Percentiles rank a stretch among this genome's conserved stretches.
Evolutionary conservation across 139 green algal species (phyloP).

Genomic region (Chlorella sp.): DNA sequence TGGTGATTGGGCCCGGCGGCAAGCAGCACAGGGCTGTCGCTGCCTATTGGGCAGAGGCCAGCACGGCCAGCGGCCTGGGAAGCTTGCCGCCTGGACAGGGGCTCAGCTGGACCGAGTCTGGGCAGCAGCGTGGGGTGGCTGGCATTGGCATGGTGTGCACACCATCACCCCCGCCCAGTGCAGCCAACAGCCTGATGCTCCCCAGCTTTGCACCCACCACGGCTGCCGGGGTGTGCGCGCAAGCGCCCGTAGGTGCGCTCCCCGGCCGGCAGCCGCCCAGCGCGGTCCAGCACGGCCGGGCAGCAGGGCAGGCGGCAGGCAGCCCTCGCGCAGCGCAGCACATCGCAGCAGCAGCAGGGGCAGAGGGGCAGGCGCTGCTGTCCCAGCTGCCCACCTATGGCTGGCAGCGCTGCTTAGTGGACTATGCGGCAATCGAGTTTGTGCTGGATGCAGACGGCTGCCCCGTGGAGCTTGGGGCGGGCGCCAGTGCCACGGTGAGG

Average conservation of each 20-base stretch:
- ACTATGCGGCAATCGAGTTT: constrained; percentile 5
- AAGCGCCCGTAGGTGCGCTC: too few relatives aligned
- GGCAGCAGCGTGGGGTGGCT: not conserved
- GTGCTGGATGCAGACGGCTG: not conserved
- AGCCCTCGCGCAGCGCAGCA: too few relatives aligned
- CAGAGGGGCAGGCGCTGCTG: not conserved
- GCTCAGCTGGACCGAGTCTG: too few relatives aligned
- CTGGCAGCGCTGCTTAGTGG: constrained; percentile 25
- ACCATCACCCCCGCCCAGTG: not conserved
- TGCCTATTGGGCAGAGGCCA: too few relatives aligned
- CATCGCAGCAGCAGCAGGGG: too few relatives aligned
- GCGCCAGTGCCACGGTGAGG: constrained; percentile 10
- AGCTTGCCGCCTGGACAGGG: not conserved
- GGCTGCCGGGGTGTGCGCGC: not conserved
- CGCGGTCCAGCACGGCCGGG: not conserved
- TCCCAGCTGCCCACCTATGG: constrained; percentile 16
- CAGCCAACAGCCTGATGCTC: not conserved
- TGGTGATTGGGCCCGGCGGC: too few relatives aligned
- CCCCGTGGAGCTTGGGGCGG: not conserved
- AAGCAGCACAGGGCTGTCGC: too few relatives aligned
- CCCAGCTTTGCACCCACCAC: not conserved
- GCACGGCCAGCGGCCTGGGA: not conserved
- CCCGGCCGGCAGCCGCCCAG: too few relatives aligned
- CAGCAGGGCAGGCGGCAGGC: too few relatives aligned
- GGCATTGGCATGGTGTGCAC: not conserved